phyloP scores from a whole-genome alignment of 129 eudicot genomes.

The Glebionis coronaria region DNA sequence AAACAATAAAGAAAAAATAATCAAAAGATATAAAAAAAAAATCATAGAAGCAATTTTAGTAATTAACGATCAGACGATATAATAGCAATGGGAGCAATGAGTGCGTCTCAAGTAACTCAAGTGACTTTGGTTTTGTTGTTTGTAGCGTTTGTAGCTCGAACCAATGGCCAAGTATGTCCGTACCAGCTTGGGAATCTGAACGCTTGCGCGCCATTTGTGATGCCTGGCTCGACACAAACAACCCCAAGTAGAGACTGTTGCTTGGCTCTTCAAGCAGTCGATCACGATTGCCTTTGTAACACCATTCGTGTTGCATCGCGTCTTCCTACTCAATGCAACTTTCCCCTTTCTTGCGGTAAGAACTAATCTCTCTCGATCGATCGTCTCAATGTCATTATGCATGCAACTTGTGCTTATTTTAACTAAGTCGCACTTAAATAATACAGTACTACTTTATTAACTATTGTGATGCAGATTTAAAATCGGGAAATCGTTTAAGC shows the following conservation, averaged over 20 bases:
- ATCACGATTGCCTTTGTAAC: conserved; percentile 69
- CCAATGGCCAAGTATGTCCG: conserved; percentile 43
- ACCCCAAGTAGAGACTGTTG: conserved; percentile 65
- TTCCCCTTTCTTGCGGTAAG: conserved; percentile 58
- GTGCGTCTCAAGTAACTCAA: conserved; percentile 13
- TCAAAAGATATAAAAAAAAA: not conserved
- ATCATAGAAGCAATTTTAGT: not conserved
- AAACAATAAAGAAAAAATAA: not conserved
- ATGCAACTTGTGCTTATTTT: not conserved
- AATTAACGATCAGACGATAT: not conserved
- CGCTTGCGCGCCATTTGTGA: conserved; percentile 69
- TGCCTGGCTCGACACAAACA: conserved; percentile 42
- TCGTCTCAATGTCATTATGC: not conserved
- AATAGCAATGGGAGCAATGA: conserved; percentile 7
- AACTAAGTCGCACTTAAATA: not conserved
- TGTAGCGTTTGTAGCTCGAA: conserved; percentile 22
- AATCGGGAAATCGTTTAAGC: too few species aligned
- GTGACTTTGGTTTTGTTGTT: conserved; percentile 20
- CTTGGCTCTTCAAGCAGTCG: conserved; percentile 55
- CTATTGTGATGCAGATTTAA: too few species aligned
- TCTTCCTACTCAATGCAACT: conserved; percentile 72
- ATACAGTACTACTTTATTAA: not conserved
- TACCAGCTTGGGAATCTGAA: conserved; percentile 44
- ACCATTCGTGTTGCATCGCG: conserved; percentile 55
- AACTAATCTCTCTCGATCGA: not conserved